These are phyloP conservation scores for Vaccinium vitisidaea DNA, from an alignment of 148 eudicot species.

Conservation along the genomic window DNA sequence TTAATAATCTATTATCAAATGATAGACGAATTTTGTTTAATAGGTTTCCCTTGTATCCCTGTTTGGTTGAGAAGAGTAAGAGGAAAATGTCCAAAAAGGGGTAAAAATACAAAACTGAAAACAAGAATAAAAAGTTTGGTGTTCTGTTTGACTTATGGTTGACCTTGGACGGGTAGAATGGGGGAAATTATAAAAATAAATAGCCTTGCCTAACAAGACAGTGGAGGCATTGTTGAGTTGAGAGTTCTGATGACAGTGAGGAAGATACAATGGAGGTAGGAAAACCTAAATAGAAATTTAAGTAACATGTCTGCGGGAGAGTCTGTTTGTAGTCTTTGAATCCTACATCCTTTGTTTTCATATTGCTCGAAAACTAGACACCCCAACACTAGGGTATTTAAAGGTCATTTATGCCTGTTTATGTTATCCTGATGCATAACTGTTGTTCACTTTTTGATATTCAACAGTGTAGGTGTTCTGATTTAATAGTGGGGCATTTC, in stretches of 20 bases:
- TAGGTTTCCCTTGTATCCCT: not conserved
- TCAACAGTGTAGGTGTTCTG: constrained; percentile 17
- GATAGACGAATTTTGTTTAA: not conserved
- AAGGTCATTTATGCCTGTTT: not conserved
- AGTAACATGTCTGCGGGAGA: not conserved
- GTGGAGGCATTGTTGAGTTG: not conserved
- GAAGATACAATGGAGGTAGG: not conserved
- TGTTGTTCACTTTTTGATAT: not conserved
- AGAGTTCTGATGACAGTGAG: not conserved
- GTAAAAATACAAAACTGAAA: too few species aligned
- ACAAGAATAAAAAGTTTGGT: not conserved
- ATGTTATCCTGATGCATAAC: not conserved
- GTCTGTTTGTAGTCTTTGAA: not conserved
- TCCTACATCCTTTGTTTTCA: not conserved
- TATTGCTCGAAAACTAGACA: not conserved
- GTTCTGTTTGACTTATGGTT: not conserved
- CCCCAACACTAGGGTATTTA: not conserved
- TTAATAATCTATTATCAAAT: too few species aligned
- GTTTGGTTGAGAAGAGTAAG: not conserved
- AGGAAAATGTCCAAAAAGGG: not conserved
- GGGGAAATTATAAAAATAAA: not conserved
- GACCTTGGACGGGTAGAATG: not conserved
- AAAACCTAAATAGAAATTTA: not conserved
- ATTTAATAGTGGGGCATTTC: not conserved
- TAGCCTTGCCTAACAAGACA: not conserved